Conservation (phyloP, 2,329 filamentous ascomycete species). For the Colletotrichum australisinense region DNA sequence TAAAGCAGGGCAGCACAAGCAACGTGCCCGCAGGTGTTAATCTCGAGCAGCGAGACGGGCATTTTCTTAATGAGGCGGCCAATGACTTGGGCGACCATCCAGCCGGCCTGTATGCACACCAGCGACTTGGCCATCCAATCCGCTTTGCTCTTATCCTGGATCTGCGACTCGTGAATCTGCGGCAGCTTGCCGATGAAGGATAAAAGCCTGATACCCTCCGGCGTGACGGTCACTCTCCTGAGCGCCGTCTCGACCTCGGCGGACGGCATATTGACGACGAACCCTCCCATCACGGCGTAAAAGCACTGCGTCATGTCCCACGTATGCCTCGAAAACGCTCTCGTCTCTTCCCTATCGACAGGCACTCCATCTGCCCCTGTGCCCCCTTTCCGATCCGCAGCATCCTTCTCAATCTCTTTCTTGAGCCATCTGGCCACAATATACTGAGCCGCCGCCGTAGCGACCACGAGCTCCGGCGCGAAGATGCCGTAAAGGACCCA, state of each 20-base stretch:
- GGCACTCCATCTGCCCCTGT: no score
- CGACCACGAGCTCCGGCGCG: conserved; percentile 46
- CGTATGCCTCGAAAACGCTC: conserved; percentile 2
- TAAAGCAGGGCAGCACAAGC: conserved; percentile 47
- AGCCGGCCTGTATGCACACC: conserved; percentile 49
- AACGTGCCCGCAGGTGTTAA: conserved; percentile 48
- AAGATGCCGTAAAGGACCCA: conserved; percentile 46
- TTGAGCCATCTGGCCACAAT: conserved; percentile 32
- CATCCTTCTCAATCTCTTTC: conserved; percentile 26
- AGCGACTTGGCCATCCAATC: conserved; percentile 47
- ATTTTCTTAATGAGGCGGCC: conserved; percentile 43
- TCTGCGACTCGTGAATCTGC: conserved; percentile 36
- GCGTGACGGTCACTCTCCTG: conserved; percentile 21
- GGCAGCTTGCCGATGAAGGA: conserved; percentile 25
- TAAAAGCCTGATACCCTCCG: conserved; percentile 22
- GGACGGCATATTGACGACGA: conserved; percentile 37
- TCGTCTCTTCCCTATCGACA: neutral
- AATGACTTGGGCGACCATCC: conserved; percentile 50
- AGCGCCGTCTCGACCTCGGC: neutral
- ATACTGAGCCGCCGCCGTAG: conserved; percentile 42
- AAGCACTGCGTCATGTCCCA: conserved; percentile 42
- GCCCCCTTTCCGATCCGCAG: neutral
- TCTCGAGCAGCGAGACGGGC: conserved; percentile 49
- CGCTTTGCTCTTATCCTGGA: conserved; percentile 49
- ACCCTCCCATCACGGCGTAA: conserved; percentile 45